Percentiles rank a stretch among this genome's conserved stretches.
Evolutionary conservation across 805 yeast genomes (phyloP).

Genomic region (Tetrapisispora pingtungensis): DNA sequence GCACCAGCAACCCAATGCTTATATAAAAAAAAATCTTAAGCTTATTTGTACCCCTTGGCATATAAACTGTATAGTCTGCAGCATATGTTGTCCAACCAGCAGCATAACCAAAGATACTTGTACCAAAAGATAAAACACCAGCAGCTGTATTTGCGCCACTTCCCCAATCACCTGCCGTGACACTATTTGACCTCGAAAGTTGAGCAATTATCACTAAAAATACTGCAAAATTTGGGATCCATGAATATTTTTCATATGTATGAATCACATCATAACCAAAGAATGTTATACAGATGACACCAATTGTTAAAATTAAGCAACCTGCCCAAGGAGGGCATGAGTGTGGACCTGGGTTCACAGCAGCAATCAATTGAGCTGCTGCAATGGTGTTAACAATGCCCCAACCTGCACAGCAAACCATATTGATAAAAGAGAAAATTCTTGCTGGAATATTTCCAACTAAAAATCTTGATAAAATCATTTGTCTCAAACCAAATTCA

Average conservation of each 20-base stretch:
- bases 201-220: conserved; percentile 73
- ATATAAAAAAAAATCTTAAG: conserved; percentile 54
- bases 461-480: conserved; percentile 67
- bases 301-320: conserved; percentile 56
- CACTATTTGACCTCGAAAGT: conserved; percentile 55
- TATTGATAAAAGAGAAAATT: conserved; percentile 65
- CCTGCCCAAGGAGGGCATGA: conserved; percentile 85
- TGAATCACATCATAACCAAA: conserved; percentile 82
- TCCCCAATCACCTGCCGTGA: conserved; percentile 41
- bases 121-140: conserved; percentile 69
- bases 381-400: conserved; percentile 86
- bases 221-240: conserved; percentile 70
- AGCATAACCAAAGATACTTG: conserved; percentile 77
- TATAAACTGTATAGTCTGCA: conserved; percentile 84
- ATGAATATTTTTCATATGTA: conserved; percentile 69
- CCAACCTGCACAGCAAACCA: conserved; percentile 89
- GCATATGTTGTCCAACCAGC: conserved; percentile 96
- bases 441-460: conserved; percentile 69
- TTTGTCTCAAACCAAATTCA: conserved; percentile 77
- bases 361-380: conserved; percentile 71
- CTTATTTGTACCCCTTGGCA: conserved; percentile 54
- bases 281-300: conserved; percentile 65
- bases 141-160: conserved; percentile 68
- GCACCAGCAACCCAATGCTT: conserved; percentile 50
- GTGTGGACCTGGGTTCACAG: conserved; percentile 47